These are phyloP conservation scores for Macrophomina tecta DNA, from an alignment of 2,329 filamentous ascomycete genomes.

Conservation along the genomic window DNA sequence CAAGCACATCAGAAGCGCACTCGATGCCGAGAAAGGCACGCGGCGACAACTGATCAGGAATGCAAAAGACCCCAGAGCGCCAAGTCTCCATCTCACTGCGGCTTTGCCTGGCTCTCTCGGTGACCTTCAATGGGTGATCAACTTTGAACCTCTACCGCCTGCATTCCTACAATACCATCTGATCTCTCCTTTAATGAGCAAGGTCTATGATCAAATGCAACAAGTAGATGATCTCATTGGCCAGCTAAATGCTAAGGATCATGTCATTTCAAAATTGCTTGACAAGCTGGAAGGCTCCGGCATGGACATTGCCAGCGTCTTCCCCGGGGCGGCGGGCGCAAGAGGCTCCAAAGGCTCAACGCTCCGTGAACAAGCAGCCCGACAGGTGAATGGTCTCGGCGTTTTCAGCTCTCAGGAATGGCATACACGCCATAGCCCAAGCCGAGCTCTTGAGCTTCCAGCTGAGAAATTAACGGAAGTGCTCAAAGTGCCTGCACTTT, in stretches of 20 bases:
- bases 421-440: constrained; percentile 34
- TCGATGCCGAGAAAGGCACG: constrained; percentile 48
- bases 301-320: constrained; percentile 62
- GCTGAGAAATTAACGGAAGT: not conserved
- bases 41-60: constrained; percentile 44
- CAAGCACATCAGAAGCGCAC: constrained; percentile 62
- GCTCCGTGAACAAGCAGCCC: constrained; percentile 58
- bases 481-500: not conserved
- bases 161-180: constrained; percentile 56
- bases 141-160: constrained; percentile 40
- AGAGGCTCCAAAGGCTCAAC: constrained; percentile 52
- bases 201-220: constrained; percentile 53
- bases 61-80: not conserved
- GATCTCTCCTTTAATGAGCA: constrained; percentile 59
- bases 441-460: not conserved
- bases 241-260: constrained; percentile 63
- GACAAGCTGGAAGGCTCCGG: constrained; percentile 64
- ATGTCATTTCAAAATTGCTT: constrained; percentile 62
- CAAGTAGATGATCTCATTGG: constrained; percentile 57
- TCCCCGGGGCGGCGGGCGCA: constrained; percentile 59
- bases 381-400: constrained; percentile 60
- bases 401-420: constrained; percentile 59
- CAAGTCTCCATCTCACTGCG: constrained; percentile 61
- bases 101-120: constrained; percentile 67
- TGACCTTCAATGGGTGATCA: constrained; percentile 69